Base-by-base conservation (phyloP, 148 eudicot species). In the Nyssa sinensis region DNA sequence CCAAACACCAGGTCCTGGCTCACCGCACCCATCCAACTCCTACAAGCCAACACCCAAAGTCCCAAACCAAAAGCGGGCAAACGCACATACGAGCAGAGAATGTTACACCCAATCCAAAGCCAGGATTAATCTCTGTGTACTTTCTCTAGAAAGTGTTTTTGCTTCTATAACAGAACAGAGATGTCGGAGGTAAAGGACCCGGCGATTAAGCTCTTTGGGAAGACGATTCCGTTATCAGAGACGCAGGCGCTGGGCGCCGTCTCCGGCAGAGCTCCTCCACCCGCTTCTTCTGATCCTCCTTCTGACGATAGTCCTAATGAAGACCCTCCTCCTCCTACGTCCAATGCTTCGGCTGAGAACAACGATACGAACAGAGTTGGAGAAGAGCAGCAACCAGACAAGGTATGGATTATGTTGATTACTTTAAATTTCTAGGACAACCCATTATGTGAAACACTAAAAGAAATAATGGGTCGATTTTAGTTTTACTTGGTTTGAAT, bases 161-260 rank as follows among this genome's bases (percentile, higher is more conserved):
- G 72, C 41, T 37, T 51, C 13, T n/a, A 13, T 32, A 21, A 71
- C 41, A 27, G 27, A 30, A 7, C 25, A 55, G 32, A 44, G 35
- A 86, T 83, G 88, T 74, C 79, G 82, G 85, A 84, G 51, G 31
- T 49, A 2, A 84, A 80, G 67, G 89, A 87, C 73, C 84, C 90
- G 7, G 86, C 85, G 39, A 82, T 87, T 13, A 87, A 87, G 82
- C 83, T 87, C 17, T 87, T 87, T 60, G 90, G 90, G 13, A 87
- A 84, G 69, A 87, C 87, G 64, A 87, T 87, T 69, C 82, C 81
- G 19, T 60, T 84, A 57, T 72, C 79, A 2, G 80, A 84, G 24
- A 60, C 32, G 33, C 33, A 41, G 29, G 25, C 62, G 53, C 23
- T 67, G 57, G 49, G 30, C 30, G 23, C 31, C 14, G 65, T 8